Percentiles rank a stretch among this genome's conserved stretches.
phyloP scores from a whole-genome alignment of 2,329 filamentous ascomycete genomes.

The Diaporthe sp. region DNA sequence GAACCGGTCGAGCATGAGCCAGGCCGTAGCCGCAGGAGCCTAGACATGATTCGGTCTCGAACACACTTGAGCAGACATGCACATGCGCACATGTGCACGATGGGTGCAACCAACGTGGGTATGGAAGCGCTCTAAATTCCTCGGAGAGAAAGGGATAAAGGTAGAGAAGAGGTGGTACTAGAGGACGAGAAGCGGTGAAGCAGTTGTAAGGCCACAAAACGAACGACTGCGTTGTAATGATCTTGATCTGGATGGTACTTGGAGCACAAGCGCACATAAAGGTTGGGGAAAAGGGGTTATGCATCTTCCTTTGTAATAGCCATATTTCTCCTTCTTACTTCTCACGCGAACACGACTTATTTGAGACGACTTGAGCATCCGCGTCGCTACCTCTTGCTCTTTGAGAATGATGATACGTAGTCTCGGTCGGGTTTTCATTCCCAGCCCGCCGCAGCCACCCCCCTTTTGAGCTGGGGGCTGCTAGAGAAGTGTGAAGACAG shows the following conservation, averaged over 20 bases:
- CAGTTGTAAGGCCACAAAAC: neutral
- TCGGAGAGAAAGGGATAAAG: neutral
- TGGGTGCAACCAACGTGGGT: neutral
- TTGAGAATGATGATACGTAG: too few relatives aligned
- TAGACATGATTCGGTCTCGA: neutral
- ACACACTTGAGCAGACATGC: neutral
- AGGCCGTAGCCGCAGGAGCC: slow-evolving; percentile 37
- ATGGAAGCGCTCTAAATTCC: neutral
- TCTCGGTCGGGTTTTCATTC: too few relatives aligned
- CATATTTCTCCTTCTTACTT: neutral
- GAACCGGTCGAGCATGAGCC: slow-evolving; percentile 37
- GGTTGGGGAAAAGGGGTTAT: neutral
- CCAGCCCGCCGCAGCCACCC: too few relatives aligned
- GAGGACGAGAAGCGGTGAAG: neutral
- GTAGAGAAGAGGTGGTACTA: neutral
- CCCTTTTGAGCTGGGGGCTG: too few relatives aligned
- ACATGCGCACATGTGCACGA: neutral
- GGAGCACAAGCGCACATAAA: slow-evolving; percentile 5
- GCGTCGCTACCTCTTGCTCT: too few relatives aligned
- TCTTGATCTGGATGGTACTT: slow-evolving; percentile 20
- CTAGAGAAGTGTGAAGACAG: too few relatives aligned
- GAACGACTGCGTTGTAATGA: slow-evolving; percentile 24
- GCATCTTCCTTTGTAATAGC: slow-evolving; percentile 27
- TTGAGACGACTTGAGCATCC: neutral
- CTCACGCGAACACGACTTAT: slow-evolving; percentile 30